Conservation (phyloP, 768 basidiomycete genomes). For the Psilocybe tampanensis region DNA sequence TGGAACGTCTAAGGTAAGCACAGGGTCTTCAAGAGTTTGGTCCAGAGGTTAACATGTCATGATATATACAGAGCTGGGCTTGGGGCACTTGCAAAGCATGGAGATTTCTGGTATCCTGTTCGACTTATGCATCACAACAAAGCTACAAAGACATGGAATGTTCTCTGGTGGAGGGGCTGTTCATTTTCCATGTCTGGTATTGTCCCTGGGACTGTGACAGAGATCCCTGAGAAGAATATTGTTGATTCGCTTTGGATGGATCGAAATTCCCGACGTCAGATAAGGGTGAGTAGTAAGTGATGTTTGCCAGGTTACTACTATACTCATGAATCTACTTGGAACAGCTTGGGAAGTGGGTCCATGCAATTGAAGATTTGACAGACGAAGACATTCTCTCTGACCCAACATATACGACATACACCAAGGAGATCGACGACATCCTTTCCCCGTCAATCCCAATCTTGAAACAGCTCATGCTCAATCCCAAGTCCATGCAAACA, state of each 20-base stretch:
- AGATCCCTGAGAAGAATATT: slow-evolving; percentile 4
- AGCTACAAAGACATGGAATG: slow-evolving; percentile 12
- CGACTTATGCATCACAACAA: slow-evolving; percentile 15
- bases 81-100: slow-evolving; percentile 19
- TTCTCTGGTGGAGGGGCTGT: slow-evolving; percentile 23
- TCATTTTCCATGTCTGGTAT: not conserved
- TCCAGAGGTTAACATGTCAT: not conserved
- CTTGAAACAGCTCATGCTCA: too few relatives aligned
- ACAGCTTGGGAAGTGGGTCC: slow-evolving; percentile 31
- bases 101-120: slow-evolving; percentile 27
- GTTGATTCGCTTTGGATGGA: slow-evolving; percentile 22
- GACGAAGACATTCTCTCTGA: slow-evolving; percentile 24
- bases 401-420: slow-evolving; percentile 21
- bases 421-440: slow-evolving; percentile 14
- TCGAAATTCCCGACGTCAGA: slow-evolving; percentile 7
- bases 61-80: not conserved
- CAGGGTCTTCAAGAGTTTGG: not conserved
- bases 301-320: not conserved
- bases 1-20: not conserved
- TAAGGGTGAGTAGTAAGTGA: slow-evolving; percentile 13
- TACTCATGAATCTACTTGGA: not conserved
- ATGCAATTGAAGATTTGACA: slow-evolving; percentile 17
- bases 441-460: not conserved
- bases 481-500: too few relatives aligned
- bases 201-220: not conserved